phyloP scores from a whole-genome alignment of 371 early-diverging fungal species.

The Phascolomyces articulosus region DNA sequence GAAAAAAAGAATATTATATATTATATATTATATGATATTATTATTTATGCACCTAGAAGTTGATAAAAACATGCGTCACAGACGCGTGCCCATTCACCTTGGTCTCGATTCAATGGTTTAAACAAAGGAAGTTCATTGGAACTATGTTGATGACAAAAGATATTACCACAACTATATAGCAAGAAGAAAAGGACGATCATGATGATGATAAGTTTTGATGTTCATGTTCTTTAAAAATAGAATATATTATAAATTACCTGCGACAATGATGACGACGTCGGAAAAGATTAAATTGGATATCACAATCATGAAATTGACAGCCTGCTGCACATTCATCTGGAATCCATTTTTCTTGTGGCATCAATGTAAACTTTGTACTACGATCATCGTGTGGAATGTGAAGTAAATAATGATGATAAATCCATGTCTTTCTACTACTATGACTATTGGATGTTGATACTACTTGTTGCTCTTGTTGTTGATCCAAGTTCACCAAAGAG shows the following conservation, averaged over 20 bases:
- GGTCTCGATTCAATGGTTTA: conserved; percentile 3
- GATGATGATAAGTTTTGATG: too few relatives aligned
- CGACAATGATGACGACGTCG: conserved; percentile 32
- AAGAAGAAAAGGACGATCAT: too few relatives aligned
- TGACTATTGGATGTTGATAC: too few relatives aligned
- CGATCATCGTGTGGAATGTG: conserved; percentile 19
- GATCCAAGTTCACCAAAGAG: too few relatives aligned
- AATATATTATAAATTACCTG: too few relatives aligned
- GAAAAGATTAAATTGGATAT: conserved; percentile 17
- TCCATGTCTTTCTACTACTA: neutral
- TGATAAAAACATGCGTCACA: conserved; percentile 30
- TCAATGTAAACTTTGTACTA: conserved; percentile 15
- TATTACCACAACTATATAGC: conserved; percentile 28
- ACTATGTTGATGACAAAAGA: conserved; percentile 30
- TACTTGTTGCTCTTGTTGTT: too few relatives aligned
- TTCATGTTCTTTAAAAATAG: too few relatives aligned
- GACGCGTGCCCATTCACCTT: conserved; percentile 32
- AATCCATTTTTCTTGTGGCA: conserved; percentile 20
- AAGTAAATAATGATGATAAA: conserved; percentile 23
- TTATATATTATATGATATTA: neutral
- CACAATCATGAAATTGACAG: conserved; percentile 23
- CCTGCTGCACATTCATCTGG: conserved; percentile 18
- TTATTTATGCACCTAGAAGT: conserved; percentile 1
- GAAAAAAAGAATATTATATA: neutral
- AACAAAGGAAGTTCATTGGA: conserved; percentile 29